These are phyloP conservation scores for Fusarium goolgardi DNA, from an alignment of 2,329 filamentous ascomycete genomes.

Conservation along the genomic window DNA sequence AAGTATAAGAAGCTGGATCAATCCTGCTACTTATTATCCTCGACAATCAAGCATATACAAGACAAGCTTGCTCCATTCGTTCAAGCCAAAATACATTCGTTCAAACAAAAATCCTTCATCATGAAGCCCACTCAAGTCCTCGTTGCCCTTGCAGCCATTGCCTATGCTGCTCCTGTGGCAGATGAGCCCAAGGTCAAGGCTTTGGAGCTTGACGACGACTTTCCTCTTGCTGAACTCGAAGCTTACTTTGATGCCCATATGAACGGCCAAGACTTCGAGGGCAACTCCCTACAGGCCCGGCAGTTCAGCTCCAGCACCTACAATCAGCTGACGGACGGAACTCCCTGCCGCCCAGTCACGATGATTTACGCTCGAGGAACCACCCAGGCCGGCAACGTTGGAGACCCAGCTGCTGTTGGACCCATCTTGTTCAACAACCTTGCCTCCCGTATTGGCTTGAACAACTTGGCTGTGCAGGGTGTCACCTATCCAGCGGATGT, in stretches of 20 bases:
- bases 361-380: slow-evolving; percentile 12
- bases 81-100: too few species aligned
- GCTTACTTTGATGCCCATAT: not conserved
- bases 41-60: not conserved
- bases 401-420: not conserved
- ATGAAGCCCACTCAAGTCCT: slow-evolving; percentile 12
- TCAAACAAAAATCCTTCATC: too few species aligned
- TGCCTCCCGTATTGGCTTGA: not conserved
- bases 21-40: rapidly evolving
- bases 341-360: slow-evolving; percentile 8
- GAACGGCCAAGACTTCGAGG: not conserved
- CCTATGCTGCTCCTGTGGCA: not conserved
- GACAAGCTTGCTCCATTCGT: not conserved
- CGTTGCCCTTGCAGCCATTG: slow-evolving; percentile 2
- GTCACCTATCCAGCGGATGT: not conserved
- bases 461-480: slow-evolving; percentile 7
- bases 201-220: not conserved
- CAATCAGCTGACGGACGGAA: slow-evolving; percentile 10
- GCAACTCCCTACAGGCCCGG: not conserved
- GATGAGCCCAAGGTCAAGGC: not conserved
- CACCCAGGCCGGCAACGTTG: slow-evolving; percentile 4
- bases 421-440: slow-evolving; percentile 4
- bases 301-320: not conserved
- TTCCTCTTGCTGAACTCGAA: not conserved
- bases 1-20: not conserved